Percentiles rank a stretch among this genome's conserved stretches.
phyloP scores from a whole-genome alignment of 441 rosid genomes.

The Erodium trifolium region DNA sequence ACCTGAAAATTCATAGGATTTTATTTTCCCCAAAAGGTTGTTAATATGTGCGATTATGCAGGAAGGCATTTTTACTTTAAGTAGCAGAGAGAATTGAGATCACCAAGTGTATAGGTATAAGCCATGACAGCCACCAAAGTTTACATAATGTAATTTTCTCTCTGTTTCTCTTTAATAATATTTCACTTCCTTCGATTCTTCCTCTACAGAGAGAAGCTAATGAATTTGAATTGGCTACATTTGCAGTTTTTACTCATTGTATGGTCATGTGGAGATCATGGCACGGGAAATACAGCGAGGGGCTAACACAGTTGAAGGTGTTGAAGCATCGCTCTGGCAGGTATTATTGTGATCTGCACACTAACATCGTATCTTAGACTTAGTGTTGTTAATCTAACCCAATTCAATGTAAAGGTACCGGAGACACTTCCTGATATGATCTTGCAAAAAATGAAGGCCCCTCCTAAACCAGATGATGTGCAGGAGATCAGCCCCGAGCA shows the following conservation, averaged over 20 bases:
- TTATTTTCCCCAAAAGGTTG: no score
- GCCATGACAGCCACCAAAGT: conserved; percentile 55
- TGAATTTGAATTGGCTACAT: not conserved
- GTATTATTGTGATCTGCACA: conserved; percentile 17
- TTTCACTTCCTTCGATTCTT: not conserved
- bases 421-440: conserved; percentile 61
- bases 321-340: conserved; percentile 90
- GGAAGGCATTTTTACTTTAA: not conserved
- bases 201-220: no score
- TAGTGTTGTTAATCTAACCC: not conserved
- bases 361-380: no score
- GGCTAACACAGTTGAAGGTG: conserved; percentile 88
- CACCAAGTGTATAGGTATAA: conserved; percentile 10
- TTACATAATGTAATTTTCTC: conserved; percentile 43
- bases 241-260: conserved; percentile 85
- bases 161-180: conserved; percentile 1
- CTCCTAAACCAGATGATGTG: conserved; percentile 56
- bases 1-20: not conserved
- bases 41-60: not conserved
- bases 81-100: not conserved
- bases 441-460: conserved; percentile 69
- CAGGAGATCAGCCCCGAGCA: conserved; percentile 65
- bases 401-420: conserved; percentile 35
- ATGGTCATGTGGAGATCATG: conserved; percentile 87
- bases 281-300: conserved; percentile 90